These are phyloP conservation scores for Maudiozyma turicensis DNA, from an alignment of 805 yeast genomes.

Conservation along the genomic window DNA sequence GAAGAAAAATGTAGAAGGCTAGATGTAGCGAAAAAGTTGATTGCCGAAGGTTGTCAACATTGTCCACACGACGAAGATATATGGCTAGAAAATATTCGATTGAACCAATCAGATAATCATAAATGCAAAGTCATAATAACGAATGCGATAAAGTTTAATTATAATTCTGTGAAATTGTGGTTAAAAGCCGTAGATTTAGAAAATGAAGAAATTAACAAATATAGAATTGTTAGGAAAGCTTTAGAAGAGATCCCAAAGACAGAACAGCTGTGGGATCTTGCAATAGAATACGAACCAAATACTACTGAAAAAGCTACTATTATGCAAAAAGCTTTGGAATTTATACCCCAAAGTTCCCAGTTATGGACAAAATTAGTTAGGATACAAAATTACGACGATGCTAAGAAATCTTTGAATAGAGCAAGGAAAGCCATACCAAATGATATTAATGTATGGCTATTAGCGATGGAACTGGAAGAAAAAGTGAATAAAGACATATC, in stretches of 20 bases:
- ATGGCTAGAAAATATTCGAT: conserved; percentile 73
- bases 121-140: conserved; percentile 51
- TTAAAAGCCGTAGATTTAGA: conserved; percentile 59
- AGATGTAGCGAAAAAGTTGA: conserved; percentile 46
- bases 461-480: conserved; percentile 61
- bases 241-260: conserved; percentile 53
- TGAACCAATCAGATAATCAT: conserved; percentile 38
- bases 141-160: conserved; percentile 51
- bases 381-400: conserved; percentile 35
- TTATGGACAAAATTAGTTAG: conserved; percentile 56
- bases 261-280: conserved; percentile 56
- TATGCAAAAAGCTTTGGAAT: conserved; percentile 53
- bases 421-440: conserved; percentile 49
- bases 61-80: conserved; percentile 61
- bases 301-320: conserved; percentile 41
- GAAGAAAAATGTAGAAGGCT: conserved; percentile 57
- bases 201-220: conserved; percentile 41
- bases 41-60: conserved; percentile 63
- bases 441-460: conserved; percentile 52
- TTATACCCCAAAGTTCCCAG: conserved; percentile 54
- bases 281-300: conserved; percentile 52
- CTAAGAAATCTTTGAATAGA: conserved; percentile 43
- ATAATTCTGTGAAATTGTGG: conserved; percentile 61
- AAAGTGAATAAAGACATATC: conserved; percentile 33
- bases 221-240: conserved; percentile 58